Evolutionary conservation across 2,329 filamentous ascomycete species (phyloP), one percentile per base, ranked within the genome.

Genomic region (Diaporthe amygdali): DNA sequence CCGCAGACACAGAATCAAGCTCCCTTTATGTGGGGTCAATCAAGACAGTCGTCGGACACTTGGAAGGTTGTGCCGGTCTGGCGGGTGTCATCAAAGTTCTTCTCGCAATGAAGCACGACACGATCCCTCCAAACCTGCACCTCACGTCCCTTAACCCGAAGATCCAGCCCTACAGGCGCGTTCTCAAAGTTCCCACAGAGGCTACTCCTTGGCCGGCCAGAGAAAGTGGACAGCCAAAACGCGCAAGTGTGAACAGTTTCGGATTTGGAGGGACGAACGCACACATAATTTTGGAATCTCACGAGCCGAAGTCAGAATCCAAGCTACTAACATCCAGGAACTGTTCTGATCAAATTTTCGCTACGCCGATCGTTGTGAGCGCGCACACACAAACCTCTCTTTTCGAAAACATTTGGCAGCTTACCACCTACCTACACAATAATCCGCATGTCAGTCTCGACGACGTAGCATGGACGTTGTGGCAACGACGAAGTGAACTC

Each of bases 61-160:
- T 76, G 0, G 86, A 87, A 74, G 81, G 79, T 0, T 82, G 84
- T 0, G 80, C 81, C 1, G 86, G 84, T 1, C 63, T 87, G 0
- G 79, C 79, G 0, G 78, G 78, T 0, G 34, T 88, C 2, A 81
- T 88, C 34, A 88, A 88, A 69, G 76, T 77, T 17, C 75, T 83
- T 2, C 66, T 87, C 9, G 79, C 80, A 0, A 69, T 86, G 1
- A 83, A 87, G 70, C 76, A 81, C 9, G 74, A 74, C 1, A 77
- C 73, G 3, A 84, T 85, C 15, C 82, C 81, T 0, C 82, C 82
- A 0, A 83, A 79, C 25, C 81, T 83, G 54, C 80, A 83, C 69
- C 82, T 81, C 69, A 56, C 66, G 1, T 72, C 68, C 0, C 78
- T 77, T 0, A 82, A 80, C 44, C 78, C 80, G 0, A 74, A 75